A percentile compares a stretch with the other conserved stretches of the same genome.
Conservation (phyloP, 192 early-diverging fungal species). For the Linnemannia schmuckeri region DNA sequence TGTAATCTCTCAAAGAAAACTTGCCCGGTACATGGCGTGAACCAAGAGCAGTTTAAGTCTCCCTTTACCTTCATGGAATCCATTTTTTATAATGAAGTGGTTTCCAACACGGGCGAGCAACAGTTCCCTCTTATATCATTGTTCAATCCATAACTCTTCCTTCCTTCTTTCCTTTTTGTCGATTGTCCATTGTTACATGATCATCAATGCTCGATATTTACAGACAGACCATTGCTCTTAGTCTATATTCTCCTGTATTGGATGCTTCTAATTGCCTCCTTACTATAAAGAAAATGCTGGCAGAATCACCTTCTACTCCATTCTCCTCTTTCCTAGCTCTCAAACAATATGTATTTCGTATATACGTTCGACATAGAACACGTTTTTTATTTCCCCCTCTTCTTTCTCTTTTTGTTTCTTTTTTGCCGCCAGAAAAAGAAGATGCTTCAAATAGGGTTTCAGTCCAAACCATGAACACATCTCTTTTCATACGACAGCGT, state of each 20-base stretch:
- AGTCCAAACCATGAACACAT: too few relatives aligned
- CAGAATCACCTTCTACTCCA: too few relatives aligned
- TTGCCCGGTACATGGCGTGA: constrained; percentile 46
- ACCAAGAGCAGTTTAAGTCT: constrained; percentile 28
- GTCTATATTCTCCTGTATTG: not conserved
- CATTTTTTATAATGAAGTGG: not conserved
- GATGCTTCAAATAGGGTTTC: too few relatives aligned
- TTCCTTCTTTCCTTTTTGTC: not conserved
- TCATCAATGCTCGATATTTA: not conserved
- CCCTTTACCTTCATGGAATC: constrained; percentile 44
- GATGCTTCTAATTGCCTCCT: not conserved
- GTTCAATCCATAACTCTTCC: not conserved
- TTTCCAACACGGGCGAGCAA: constrained; percentile 35
- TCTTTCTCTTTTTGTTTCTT: too few relatives aligned
- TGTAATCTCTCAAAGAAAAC: constrained; percentile 55
- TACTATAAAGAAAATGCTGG: too few relatives aligned
- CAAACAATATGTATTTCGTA: too few relatives aligned
- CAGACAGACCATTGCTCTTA: not conserved
- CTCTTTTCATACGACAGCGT: too few relatives aligned
- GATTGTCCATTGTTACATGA: not conserved
- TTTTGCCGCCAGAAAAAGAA: too few relatives aligned
- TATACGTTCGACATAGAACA: too few relatives aligned
- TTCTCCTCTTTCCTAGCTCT: too few relatives aligned
- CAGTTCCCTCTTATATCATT: not conserved
- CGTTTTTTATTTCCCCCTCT: too few relatives aligned